These are phyloP conservation scores for Cercis canadensis DNA, from an alignment of 306 rosid species.

Conservation along the genomic window DNA sequence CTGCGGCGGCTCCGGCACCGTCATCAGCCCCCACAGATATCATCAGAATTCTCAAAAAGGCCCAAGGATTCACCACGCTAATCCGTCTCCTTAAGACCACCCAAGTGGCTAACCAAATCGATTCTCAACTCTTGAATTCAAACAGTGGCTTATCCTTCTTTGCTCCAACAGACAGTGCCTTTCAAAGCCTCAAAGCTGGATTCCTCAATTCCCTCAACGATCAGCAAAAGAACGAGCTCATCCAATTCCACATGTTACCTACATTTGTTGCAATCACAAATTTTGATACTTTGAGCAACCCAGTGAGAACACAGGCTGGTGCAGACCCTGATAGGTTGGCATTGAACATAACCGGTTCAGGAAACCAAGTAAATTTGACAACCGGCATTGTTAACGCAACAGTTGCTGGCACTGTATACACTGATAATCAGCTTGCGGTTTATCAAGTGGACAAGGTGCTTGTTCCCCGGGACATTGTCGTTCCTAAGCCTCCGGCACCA, in stretches of 20 bases:
- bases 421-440: slow-evolving; percentile 71
- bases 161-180: slow-evolving; percentile 66
- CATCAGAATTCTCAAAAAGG: slow-evolving; percentile 63
- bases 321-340: slow-evolving; percentile 56
- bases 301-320: slow-evolving; percentile 76
- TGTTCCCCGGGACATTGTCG: slow-evolving; percentile 61
- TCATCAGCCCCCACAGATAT: slow-evolving; percentile 65
- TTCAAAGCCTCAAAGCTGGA: slow-evolving; percentile 61
- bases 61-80: slow-evolving; percentile 61
- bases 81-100: slow-evolving; percentile 69
- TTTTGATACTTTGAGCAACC: slow-evolving; percentile 73
- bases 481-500: slow-evolving; percentile 61
- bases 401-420: slow-evolving; percentile 63
- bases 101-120: slow-evolving; percentile 60
- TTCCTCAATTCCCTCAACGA: slow-evolving; percentile 63
- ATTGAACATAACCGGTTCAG: slow-evolving; percentile 63
- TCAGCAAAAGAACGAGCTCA: slow-evolving; percentile 63
- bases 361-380: slow-evolving; percentile 63
- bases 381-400: slow-evolving; percentile 70
- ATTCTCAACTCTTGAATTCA: slow-evolving; percentile 59
- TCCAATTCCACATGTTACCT: slow-evolving; percentile 67
- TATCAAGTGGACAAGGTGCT: slow-evolving; percentile 72
- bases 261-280: slow-evolving; percentile 57
- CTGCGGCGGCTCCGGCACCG: slow-evolving; percentile 57
- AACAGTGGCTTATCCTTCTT: slow-evolving; percentile 64